phyloP scores from a whole-genome alignment of 441 rosid species.

The Syzygium syzygioides region DNA sequence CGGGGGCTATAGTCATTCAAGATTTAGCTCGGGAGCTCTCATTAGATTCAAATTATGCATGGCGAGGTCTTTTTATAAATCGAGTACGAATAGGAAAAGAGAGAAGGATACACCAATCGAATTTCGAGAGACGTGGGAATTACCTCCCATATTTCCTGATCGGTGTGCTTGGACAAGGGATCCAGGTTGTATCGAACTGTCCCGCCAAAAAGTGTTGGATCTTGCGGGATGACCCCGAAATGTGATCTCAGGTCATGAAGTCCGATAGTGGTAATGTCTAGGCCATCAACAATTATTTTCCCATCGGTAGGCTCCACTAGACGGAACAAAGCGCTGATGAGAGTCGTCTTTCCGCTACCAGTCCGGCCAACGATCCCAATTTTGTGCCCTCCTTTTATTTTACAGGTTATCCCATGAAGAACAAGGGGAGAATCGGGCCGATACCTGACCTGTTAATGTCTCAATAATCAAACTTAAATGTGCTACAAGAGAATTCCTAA shows the following conservation, averaged over 20 bases:
- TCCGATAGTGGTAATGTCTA: conserved; percentile 25
- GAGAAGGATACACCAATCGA: background rate
- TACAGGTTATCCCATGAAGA: conserved; percentile 29
- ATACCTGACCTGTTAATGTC: conserved; percentile 21
- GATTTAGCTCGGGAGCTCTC: background rate
- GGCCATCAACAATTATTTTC: conserved; percentile 19
- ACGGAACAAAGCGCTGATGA: conserved; percentile 26
- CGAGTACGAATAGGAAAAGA: background rate
- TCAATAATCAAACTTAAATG: background rate
- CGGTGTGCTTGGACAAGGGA: conserved; percentile 8
- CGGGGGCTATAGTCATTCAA: background rate
- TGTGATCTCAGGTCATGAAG: conserved; percentile 26
- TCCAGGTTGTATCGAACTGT: conserved; percentile 26
- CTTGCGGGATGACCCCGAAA: conserved; percentile 30
- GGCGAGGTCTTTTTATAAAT: background rate
- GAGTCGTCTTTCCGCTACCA: conserved; percentile 31
- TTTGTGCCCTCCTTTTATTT: conserved; percentile 23
- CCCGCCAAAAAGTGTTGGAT: conserved; percentile 31
- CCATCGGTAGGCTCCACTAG: conserved; percentile 31
- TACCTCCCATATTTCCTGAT: conserved; percentile 29
- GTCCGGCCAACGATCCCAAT: conserved; percentile 34
- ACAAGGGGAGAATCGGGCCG: conserved; percentile 18
- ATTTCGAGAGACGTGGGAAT: background rate
- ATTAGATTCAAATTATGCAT: background rate
- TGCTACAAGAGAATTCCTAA: background rate